Evolutionary conservation across 164 flowering plant species (phyloP).

Genomic region (Stephania japonica): DNA sequence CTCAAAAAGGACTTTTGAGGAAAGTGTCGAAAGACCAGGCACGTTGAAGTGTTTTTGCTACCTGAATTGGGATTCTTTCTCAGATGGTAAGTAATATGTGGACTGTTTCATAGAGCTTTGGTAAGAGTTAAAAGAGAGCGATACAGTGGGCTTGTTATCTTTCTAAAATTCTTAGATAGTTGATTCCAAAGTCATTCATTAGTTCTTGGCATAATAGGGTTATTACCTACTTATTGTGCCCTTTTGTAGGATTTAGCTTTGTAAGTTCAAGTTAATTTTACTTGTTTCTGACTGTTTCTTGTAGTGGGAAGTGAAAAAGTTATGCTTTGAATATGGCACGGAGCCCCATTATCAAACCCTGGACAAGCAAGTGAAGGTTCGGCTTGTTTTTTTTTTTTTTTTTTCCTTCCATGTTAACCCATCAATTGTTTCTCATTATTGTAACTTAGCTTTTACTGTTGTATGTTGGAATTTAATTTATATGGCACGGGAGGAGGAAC

Average conservation of each 20-base stretch:
- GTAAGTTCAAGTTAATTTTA: neutral
- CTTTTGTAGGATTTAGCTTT: neutral
- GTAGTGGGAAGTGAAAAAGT: conserved; percentile 81
- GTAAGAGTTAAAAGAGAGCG: neutral
- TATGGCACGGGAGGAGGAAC: no score
- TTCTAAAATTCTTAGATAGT: no score
- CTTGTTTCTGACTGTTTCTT: conserved; percentile 14
- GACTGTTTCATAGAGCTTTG: neutral
- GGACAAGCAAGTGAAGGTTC: conserved; percentile 66
- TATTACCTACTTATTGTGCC: neutral
- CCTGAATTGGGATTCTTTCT: no score
- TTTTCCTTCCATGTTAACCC: neutral
- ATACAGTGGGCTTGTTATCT: neutral
- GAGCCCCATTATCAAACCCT: conserved; percentile 80
- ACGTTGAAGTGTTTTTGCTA: no score
- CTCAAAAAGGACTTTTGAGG: no score
- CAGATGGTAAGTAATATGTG: no score
- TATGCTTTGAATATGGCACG: conserved; percentile 84
- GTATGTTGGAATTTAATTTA: no score
- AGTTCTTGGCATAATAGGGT: neutral
- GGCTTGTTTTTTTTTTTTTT: neutral
- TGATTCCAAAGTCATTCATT: neutral
- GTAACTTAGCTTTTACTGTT: no score
- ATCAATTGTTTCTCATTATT: no score
- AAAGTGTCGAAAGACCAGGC: no score